phyloP scores from a whole-genome alignment of 768 basidiomycete genomes.

The Infundibulicybe gibba region DNA sequence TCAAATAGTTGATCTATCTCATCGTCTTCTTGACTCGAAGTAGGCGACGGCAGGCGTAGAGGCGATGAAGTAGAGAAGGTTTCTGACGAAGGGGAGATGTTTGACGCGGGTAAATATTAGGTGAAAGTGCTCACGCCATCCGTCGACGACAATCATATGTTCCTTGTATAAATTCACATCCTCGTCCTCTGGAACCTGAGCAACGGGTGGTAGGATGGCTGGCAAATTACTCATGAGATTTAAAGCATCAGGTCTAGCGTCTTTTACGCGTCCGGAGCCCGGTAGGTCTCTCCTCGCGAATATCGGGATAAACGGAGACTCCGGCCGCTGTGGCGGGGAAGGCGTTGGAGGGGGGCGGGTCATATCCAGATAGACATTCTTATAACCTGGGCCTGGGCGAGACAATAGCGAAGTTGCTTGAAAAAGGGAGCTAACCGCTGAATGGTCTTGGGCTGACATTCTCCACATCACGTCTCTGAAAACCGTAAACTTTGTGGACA shows the following conservation, averaged over 20 bases:
- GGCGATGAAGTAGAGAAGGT: constrained; percentile 37
- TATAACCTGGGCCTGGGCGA: background rate
- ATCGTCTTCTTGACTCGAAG: constrained; percentile 38
- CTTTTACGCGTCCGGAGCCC: background rate
- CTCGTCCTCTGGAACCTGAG: constrained; percentile 33
- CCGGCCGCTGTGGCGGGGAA: background rate
- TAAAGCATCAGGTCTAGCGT: constrained; percentile 4
- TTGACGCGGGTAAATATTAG: background rate
- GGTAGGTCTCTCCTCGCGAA: background rate
- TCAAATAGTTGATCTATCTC: constrained; percentile 51
- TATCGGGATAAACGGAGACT: background rate
- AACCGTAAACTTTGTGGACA: background rate
- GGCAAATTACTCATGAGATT: constrained; percentile 39
- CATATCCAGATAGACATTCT: background rate
- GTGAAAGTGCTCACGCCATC: constrained; percentile 50
- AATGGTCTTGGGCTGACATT: no score
- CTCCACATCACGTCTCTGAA: background rate
- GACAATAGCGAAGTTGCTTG: background rate
- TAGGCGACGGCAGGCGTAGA: constrained; percentile 36
- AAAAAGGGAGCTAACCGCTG: background rate
- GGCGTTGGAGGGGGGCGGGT: background rate
- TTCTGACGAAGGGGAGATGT: constrained; percentile 19
- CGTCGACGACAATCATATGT: constrained; percentile 58
- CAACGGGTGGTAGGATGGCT: constrained; percentile 19
- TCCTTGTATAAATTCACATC: constrained; percentile 35